Evolutionary conservation across 352 stramenopile genomes (phyloP), one percentile per base, ranked within the genome.

Genomic region (Globisporangium uncinulatum): DNA sequence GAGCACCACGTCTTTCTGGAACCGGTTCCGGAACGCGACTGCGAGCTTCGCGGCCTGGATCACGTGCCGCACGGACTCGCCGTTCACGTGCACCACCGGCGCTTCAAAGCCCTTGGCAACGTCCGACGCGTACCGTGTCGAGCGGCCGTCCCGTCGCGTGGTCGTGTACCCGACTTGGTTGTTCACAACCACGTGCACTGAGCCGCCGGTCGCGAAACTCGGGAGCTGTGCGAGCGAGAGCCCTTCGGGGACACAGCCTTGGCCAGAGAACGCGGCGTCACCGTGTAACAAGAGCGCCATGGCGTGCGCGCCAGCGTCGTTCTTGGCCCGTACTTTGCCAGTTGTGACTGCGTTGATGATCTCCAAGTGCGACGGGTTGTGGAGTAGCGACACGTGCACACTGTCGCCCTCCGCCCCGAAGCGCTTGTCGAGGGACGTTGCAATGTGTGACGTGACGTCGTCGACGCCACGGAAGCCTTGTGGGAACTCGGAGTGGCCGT

Each of bases 161-260:
- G 88, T 96, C 11, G 88, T 96, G 69, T 94, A 96, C 5, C 83
- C 88, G 8, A 96, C 84, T 50, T 96, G 83, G 72, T 96, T 96
- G 64, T 96, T 96, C 41, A 96, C 79, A 21, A 96, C 80, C 39
- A 96, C 63, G 52, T 96, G 87, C 45, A 96, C 70, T 1, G 87
- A 86, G 45, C 87, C 87, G 15, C 74, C 71, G 6, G 79, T 92
- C 39, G 69, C 68, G 46, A 92, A 96, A 56, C 79, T 81, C 4
- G 83, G 85, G 24, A 96, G 59, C 44, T 92, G 83, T 1, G 80
- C 87, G 46, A 96, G 73, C 17, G 69, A 80, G 21, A 96, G 59
- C 0, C 74, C 75, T 48, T 96, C 87, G 0, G 80, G 71, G 10
- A 96, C 87, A 51, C 84, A 94, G 4, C 86, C 86, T 60, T 95